Conservation (phyloP, 2,329 filamentous ascomycete genomes). For the Diaporthe eres region DNA sequence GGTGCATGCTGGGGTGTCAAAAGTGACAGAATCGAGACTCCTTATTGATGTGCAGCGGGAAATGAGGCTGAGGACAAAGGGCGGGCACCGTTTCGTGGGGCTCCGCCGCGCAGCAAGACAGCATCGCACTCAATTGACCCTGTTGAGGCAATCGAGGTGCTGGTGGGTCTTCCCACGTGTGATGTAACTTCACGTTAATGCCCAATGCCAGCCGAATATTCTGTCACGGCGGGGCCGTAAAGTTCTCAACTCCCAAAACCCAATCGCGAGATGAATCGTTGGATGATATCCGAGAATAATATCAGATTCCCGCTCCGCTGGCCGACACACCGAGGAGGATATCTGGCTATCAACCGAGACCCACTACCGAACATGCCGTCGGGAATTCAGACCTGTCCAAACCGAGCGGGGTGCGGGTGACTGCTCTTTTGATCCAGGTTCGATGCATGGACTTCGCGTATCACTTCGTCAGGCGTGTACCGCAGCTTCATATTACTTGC, state of each 20-base stretch:
- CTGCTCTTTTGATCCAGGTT: neutral
- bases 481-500: neutral
- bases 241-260: neutral
- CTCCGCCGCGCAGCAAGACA: slow-evolving; percentile 6
- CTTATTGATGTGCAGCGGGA: slow-evolving; percentile 17
- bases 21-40: slow-evolving; percentile 13
- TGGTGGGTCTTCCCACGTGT: slow-evolving; percentile 30
- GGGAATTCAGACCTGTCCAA: neutral
- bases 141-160: neutral
- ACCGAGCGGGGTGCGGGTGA: too few species aligned
- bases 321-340: neutral
- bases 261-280: slow-evolving; percentile 14
- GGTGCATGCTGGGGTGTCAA: neutral
- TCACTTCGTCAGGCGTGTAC: neutral
- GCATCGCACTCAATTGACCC: neutral
- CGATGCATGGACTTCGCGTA: neutral
- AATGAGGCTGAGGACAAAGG: slow-evolving; percentile 40
- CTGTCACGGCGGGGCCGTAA: slow-evolving; percentile 19
- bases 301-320: neutral
- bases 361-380: slow-evolving; percentile 3
- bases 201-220: slow-evolving; percentile 10
- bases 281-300: neutral
- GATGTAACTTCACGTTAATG: slow-evolving; percentile 16
- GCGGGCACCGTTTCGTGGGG: slow-evolving; percentile 29
- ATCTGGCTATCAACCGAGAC: neutral